phyloP scores from a whole-genome alignment of 495 filamentous ascomycete genomes.

The Melanomma pulvis-pyrius region DNA sequence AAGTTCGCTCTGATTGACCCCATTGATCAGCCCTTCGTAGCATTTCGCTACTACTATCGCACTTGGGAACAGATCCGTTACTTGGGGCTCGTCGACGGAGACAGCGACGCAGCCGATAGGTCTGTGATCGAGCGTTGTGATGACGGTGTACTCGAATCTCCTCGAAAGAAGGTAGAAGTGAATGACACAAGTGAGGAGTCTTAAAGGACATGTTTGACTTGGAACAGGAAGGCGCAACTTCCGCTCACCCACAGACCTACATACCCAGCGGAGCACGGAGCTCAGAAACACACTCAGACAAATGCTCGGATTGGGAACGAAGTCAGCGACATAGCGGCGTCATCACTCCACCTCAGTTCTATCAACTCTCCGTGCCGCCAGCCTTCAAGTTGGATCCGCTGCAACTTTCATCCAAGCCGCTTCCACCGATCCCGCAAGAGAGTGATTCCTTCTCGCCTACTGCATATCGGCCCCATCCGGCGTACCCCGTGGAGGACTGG shows the following conservation, averaged over 20 bases:
- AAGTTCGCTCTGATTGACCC: constrained; percentile 51
- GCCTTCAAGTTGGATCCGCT: constrained; percentile 22
- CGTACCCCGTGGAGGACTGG: constrained; percentile 25
- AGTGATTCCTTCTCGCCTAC: neutral
- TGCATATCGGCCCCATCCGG: constrained; percentile 18
- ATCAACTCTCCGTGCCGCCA: constrained; percentile 30
- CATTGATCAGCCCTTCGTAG: constrained; percentile 48
- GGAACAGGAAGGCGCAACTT: neutral
- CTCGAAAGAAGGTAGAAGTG: neutral
- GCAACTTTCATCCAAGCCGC: neutral
- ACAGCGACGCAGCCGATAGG: neutral
- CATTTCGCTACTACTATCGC: constrained; percentile 47
- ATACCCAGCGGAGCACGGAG: neutral
- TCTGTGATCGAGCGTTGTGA: neutral
- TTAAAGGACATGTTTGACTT: neutral
- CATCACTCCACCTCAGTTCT: constrained; percentile 13
- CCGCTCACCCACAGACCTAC: neutral
- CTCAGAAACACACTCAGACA: neutral
- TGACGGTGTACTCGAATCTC: neutral
- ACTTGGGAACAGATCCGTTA: constrained; percentile 28
- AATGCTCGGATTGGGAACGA: neutral
- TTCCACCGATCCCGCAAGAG: constrained; percentile 20
- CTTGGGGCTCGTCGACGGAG: constrained; percentile 11
- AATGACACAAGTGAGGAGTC: neutral
- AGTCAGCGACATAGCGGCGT: constrained; percentile 4